phyloP scores from a whole-genome alignment of 1,284 basidiomycete genomes.

The Neolentinus lepideus region DNA sequence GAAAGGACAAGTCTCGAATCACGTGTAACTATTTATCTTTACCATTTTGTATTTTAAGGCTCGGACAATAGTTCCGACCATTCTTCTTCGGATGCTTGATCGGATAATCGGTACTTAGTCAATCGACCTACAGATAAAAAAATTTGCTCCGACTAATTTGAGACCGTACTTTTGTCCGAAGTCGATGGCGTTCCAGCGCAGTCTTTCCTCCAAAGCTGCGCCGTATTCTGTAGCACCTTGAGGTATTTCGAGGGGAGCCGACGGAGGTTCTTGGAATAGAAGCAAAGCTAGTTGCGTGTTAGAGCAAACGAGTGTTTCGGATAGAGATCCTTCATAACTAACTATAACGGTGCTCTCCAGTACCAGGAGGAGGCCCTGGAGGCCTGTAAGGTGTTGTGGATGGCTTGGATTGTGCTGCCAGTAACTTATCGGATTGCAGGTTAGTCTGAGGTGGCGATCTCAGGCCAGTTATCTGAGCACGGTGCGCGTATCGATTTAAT shows the following conservation, averaged over 20 bases:
- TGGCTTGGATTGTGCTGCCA: constrained; percentile 36
- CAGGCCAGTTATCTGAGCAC: constrained; percentile 45
- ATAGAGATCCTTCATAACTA: constrained; percentile 10
- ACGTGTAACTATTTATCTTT: too few species aligned
- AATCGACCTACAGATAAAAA: constrained; percentile 24
- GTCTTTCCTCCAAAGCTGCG: constrained; percentile 35
- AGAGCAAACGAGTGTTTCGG: neutral
- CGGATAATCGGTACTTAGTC: neutral
- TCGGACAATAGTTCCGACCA: too few species aligned
- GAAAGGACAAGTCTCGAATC: too few species aligned
- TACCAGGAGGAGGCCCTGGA: constrained; percentile 48
- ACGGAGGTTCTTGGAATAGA: constrained; percentile 51
- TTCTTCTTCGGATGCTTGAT: too few species aligned
- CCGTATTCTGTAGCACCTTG: constrained; percentile 39
- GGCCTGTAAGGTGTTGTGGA: constrained; percentile 51
- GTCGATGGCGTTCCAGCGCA: constrained; percentile 43
- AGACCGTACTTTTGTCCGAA: constrained; percentile 49
- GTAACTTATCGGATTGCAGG: constrained; percentile 24
- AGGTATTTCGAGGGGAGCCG: constrained; percentile 32
- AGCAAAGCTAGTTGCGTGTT: constrained; percentile 38
- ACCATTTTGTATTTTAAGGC: neutral
- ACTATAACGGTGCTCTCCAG: constrained; percentile 57
- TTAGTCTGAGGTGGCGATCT: constrained; percentile 32
- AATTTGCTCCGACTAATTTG: constrained; percentile 54
- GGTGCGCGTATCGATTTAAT: neutral